Evolutionary conservation across 2,329 filamentous ascomycete species (phyloP).

Genomic region (Colletotrichum sojae): DNA sequence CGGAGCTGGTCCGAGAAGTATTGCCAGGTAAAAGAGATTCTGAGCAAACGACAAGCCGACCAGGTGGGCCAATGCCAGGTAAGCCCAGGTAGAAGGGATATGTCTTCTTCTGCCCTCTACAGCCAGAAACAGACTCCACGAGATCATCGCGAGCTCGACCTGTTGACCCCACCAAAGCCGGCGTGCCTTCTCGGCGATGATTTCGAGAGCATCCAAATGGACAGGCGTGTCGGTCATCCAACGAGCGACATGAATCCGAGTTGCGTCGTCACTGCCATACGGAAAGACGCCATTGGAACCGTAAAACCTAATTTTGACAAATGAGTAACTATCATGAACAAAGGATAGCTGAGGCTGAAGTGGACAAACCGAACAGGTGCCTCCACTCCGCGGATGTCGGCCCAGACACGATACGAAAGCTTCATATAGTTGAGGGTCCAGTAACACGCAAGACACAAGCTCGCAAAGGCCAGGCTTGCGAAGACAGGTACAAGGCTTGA

Average conservation of each 20-base stretch:
- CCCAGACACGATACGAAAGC: constrained; percentile 66
- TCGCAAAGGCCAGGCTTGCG: constrained; percentile 59
- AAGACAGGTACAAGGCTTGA: constrained; percentile 54
- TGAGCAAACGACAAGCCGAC: constrained; percentile 73
- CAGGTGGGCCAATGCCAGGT: constrained; percentile 71
- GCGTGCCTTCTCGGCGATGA: constrained; percentile 67
- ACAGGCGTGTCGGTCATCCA: constrained; percentile 70
- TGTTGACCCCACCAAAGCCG: constrained; percentile 76
- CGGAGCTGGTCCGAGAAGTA: constrained; percentile 69
- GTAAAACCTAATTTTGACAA: constrained; percentile 42
- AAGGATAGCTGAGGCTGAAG: constrained; percentile 10
- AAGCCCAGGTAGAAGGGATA: constrained; percentile 68
- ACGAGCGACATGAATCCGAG: constrained; percentile 56
- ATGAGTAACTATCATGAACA: constrained; percentile 24
- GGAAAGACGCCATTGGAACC: constrained; percentile 54
- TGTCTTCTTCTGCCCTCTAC: constrained; percentile 71
- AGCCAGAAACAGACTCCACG: constrained; percentile 71
- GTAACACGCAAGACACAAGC: constrained; percentile 59
- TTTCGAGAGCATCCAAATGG: constrained; percentile 66
- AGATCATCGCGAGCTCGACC: constrained; percentile 66
- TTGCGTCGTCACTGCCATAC: constrained; percentile 46
- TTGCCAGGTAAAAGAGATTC: constrained; percentile 73
- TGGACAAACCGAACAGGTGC: constrained; percentile 54
- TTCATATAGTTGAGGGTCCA: constrained; percentile 59
- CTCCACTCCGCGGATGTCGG: constrained; percentile 54